These are phyloP conservation scores for Posidonia australis DNA, from an alignment of 106 monocot genomes.

Conservation along the genomic window DNA sequence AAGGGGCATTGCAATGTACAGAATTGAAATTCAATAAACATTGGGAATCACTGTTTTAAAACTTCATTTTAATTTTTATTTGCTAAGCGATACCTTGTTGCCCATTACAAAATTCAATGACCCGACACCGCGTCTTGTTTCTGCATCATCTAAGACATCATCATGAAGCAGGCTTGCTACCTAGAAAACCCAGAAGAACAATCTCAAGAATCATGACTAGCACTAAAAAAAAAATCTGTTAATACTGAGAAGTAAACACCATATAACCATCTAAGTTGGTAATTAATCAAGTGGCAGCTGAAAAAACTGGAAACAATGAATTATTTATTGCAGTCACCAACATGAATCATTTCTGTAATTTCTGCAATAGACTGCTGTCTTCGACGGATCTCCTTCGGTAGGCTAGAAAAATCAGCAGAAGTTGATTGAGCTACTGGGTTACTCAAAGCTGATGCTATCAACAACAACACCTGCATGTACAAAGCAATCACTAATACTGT, in stretches of 20 bases:
- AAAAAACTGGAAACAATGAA: background rate
- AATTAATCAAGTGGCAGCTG: background rate
- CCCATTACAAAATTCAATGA: constrained; percentile 94
- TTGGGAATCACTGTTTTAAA: too few species aligned
- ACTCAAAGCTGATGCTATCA: constrained; percentile 84
- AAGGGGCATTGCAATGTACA: too few species aligned
- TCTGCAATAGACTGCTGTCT: constrained; percentile 82
- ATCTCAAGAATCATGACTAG: background rate
- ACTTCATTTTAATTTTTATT: background rate
- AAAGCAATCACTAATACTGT: background rate
- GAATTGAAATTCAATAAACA: too few species aligned
- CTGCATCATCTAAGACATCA: constrained; percentile 98
- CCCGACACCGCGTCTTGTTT: constrained; percentile 83
- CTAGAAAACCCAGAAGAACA: constrained; percentile 23
- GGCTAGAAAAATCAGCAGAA: constrained; percentile 23
- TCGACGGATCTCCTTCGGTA: constrained; percentile 42
- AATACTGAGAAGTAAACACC: background rate
- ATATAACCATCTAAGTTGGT: background rate
- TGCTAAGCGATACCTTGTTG: constrained; percentile 56
- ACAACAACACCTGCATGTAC: constrained; percentile 58
- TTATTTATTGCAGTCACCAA: constrained; percentile 18
- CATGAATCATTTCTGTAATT: constrained; percentile 99
- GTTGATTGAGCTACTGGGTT: constrained; percentile 33
- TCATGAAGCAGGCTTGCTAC: constrained; percentile 98
- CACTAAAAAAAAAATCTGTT: too few species aligned